Percentiles rank a stretch among this genome's conserved stretches.
Evolutionary conservation across 176 grass and related monocot species (phyloP).

Genomic region (Ensete glaucum): DNA sequence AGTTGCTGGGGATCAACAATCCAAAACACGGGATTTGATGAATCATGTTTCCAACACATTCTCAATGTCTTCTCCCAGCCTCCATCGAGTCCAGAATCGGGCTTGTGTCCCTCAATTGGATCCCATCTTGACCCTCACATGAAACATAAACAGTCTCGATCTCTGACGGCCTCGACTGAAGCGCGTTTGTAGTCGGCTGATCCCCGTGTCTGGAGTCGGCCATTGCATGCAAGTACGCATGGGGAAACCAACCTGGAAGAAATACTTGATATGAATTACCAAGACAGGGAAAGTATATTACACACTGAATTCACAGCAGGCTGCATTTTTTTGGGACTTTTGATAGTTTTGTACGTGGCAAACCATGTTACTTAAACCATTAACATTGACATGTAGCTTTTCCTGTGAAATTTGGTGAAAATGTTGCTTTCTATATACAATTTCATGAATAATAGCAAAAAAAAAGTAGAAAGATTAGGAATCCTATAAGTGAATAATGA

Average conservation of each 20-base stretch:
- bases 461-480: no score
- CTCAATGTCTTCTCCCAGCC: background rate
- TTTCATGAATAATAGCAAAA: no score
- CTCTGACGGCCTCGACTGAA: background rate
- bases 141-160: constrained; percentile 3
- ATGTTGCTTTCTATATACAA: no score
- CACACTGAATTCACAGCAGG: background rate
- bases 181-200: background rate
- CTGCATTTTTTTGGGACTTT: no score
- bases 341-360: background rate
- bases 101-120: background rate
- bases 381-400: no score
- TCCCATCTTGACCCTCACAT: background rate
- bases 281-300: background rate
- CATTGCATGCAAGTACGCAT: constrained; percentile 13
- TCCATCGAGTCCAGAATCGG: background rate
- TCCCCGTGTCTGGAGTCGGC: background rate
- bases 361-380: background rate
- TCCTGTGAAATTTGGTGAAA: no score
- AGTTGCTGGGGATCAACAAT: no score
- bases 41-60: no score
- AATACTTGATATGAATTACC: no score
- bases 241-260: constrained; percentile 15
- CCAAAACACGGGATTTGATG: no score
- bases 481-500: no score